A percentile compares a stretch with the other conserved stretches of the same genome.
These are phyloP conservation scores for Fusarium sp. DNA, from an alignment of 2,329 filamentous ascomycete genomes.

Conservation along the genomic window DNA sequence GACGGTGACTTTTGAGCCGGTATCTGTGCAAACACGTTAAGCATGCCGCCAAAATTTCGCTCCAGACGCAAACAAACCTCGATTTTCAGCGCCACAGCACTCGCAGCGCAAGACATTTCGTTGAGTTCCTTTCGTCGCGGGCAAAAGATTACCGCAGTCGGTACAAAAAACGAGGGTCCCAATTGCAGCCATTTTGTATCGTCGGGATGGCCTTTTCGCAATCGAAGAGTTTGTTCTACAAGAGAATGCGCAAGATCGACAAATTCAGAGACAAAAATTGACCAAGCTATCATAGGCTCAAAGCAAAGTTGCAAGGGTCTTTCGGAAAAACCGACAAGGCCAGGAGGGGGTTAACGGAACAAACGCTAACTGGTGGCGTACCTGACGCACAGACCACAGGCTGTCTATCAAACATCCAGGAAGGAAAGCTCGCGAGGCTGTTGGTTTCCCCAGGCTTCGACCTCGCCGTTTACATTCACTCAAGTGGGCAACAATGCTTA, in stretches of 20 bases:
- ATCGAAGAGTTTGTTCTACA: slow-evolving; percentile 20
- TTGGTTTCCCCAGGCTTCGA: slow-evolving; percentile 44
- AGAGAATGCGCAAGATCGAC: slow-evolving; percentile 20
- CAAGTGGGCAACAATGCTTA: slow-evolving; percentile 44
- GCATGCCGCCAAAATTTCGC: slow-evolving; percentile 5
- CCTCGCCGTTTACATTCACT: slow-evolving; percentile 35
- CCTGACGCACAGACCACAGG: slow-evolving; percentile 39
- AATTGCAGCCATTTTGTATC: slow-evolving; percentile 82
- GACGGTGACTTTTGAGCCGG: slow-evolving; percentile 80
- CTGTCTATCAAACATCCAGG: slow-evolving; percentile 34
- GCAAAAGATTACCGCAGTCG: slow-evolving; percentile 91
- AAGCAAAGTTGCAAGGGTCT: slow-evolving; percentile 28
- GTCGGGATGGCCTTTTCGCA: slow-evolving; percentile 5
- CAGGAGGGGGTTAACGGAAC: slow-evolving; percentile 43
- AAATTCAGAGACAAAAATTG: slow-evolving; percentile 49
- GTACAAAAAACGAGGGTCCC: slow-evolving; percentile 94
- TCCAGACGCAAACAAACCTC: slow-evolving; percentile 69
- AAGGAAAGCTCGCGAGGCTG: slow-evolving; percentile 49
- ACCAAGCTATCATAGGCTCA: slow-evolving; percentile 43
- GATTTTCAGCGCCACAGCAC: slow-evolving; percentile 87
- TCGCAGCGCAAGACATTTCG: slow-evolving; percentile 86
- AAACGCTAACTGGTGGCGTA: slow-evolving; percentile 45
- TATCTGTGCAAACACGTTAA: slow-evolving; percentile 66
- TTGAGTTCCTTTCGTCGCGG: slow-evolving; percentile 81
- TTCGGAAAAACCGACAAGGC: slow-evolving; percentile 54